A percentile compares a stretch with the other conserved stretches of the same genome.
Conservation (phyloP, 2,329 filamentous ascomycete genomes). For the Exophiala oligosperma region DNA sequence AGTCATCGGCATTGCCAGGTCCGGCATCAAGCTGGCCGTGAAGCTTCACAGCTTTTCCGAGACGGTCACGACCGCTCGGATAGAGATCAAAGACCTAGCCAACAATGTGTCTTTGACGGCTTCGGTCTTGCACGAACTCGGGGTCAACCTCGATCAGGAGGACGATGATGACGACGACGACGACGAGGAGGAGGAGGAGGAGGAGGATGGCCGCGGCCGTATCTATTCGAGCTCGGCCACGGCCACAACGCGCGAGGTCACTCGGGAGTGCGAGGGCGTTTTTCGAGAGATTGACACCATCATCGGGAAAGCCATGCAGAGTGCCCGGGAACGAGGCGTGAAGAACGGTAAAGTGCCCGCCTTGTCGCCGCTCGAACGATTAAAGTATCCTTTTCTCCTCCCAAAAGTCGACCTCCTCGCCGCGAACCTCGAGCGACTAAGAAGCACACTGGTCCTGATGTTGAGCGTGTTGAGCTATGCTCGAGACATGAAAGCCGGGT, state of each 20-base stretch:
- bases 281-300: slow-evolving; percentile 31
- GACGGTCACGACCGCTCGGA: slow-evolving; percentile 9
- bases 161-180: slow-evolving; percentile 6
- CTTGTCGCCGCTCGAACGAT: slow-evolving; percentile 8
- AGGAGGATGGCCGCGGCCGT: neutral
- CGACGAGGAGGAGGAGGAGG: neutral
- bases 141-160: slow-evolving; percentile 29
- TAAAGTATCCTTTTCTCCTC: slow-evolving; percentile 30
- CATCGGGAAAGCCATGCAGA: slow-evolving; percentile 19
- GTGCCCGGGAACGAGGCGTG: slow-evolving; percentile 2
- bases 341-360: slow-evolving; percentile 10
- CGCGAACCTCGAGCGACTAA: slow-evolving; percentile 36
- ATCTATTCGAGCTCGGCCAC: slow-evolving; percentile 27
- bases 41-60: slow-evolving; percentile 14
- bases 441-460: slow-evolving; percentile 33
- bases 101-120: slow-evolving; percentile 34
- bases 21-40: slow-evolving; percentile 13
- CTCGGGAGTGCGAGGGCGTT: slow-evolving; percentile 30
- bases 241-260: slow-evolving; percentile 18
- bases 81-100: slow-evolving; percentile 23
- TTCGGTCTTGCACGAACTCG: slow-evolving; percentile 31
- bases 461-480: slow-evolving; percentile 36
- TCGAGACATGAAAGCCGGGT: slow-evolving; percentile 22
- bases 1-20: slow-evolving; percentile 7
- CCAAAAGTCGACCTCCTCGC: slow-evolving; percentile 30